Conservation (phyloP, 2,329 filamentous ascomycete genomes). For the Cladosporium austrohemisphaericum region DNA sequence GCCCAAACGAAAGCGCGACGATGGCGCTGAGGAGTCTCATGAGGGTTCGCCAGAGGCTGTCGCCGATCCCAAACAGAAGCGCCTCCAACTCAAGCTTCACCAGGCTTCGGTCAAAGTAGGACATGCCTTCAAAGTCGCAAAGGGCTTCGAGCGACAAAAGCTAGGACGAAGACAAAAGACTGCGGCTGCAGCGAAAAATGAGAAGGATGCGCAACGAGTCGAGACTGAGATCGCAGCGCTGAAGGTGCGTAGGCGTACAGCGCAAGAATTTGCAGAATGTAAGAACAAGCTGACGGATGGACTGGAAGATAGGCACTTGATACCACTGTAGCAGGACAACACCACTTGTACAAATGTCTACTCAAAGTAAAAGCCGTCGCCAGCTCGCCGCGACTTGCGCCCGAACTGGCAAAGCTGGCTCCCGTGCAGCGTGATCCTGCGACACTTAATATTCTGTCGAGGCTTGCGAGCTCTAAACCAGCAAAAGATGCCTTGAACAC, state of each 20-base stretch:
- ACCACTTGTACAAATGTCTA: slow-evolving; percentile 55
- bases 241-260: slow-evolving; percentile 43
- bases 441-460: slow-evolving; percentile 55
- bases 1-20: slow-evolving; percentile 32
- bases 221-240: slow-evolving; percentile 59
- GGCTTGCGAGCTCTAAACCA: slow-evolving; percentile 58
- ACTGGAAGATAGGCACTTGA: slow-evolving; percentile 46
- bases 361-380: slow-evolving; percentile 55
- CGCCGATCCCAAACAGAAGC: slow-evolving; percentile 31
- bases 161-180: slow-evolving; percentile 60
- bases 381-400: slow-evolving; percentile 47
- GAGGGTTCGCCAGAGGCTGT: slow-evolving; percentile 16
- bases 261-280: neutral
- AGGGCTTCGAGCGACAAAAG: slow-evolving; percentile 75
- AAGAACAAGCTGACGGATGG: slow-evolving; percentile 5
- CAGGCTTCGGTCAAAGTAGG: slow-evolving; percentile 58
- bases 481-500: slow-evolving; percentile 53
- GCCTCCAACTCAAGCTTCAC: slow-evolving; percentile 52
- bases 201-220: slow-evolving; percentile 53
- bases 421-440: slow-evolving; percentile 42
- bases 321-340: slow-evolving; percentile 46
- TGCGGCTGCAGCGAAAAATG: slow-evolving; percentile 45
- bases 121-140: slow-evolving; percentile 66
- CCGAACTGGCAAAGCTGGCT: slow-evolving; percentile 36
- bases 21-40: slow-evolving; percentile 15